These are phyloP conservation scores for Lindgomyces ingoldianus DNA, from an alignment of 495 filamentous ascomycete genomes.

Conservation along the genomic window DNA sequence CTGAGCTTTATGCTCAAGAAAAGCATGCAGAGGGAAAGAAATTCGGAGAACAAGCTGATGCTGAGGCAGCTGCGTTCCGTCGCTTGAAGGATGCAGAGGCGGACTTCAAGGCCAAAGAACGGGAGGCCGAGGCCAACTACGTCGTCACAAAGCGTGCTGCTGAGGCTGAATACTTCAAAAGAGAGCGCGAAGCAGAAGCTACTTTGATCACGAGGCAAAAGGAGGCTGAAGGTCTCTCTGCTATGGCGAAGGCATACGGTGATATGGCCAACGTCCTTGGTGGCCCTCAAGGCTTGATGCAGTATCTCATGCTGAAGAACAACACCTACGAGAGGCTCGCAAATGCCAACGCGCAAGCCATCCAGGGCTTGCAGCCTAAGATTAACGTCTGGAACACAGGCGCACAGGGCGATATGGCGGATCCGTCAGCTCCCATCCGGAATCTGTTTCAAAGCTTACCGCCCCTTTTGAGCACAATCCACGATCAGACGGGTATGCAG, in stretches of 20 bases:
- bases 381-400: constrained; percentile 88
- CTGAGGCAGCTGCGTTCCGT: constrained; percentile 40
- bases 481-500: constrained; percentile 78
- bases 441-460: constrained; percentile 75
- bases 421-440: constrained; percentile 54
- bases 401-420: constrained; percentile 44
- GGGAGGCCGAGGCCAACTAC: constrained; percentile 47
- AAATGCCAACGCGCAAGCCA: constrained; percentile 67
- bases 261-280: constrained; percentile 70
- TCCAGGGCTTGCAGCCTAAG: constrained; percentile 79
- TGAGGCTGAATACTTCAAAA: constrained; percentile 29
- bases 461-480: constrained; percentile 75
- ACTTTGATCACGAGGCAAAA: constrained; percentile 60
- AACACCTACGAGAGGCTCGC: constrained; percentile 65
- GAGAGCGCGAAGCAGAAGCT: constrained; percentile 60
- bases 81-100: constrained; percentile 37
- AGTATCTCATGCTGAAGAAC: constrained; percentile 78
- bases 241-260: constrained; percentile 75
- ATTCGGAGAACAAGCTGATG: constrained; percentile 41
- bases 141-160: constrained; percentile 28
- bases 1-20: constrained; percentile 53
- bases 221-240: constrained; percentile 70
- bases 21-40: constrained; percentile 40
- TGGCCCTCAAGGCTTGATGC: constrained; percentile 66
- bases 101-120: constrained; percentile 40